Evolutionary conservation across 768 basidiomycete species (phyloP).

Genomic region (Hebeloma cylindrosporum): DNA sequence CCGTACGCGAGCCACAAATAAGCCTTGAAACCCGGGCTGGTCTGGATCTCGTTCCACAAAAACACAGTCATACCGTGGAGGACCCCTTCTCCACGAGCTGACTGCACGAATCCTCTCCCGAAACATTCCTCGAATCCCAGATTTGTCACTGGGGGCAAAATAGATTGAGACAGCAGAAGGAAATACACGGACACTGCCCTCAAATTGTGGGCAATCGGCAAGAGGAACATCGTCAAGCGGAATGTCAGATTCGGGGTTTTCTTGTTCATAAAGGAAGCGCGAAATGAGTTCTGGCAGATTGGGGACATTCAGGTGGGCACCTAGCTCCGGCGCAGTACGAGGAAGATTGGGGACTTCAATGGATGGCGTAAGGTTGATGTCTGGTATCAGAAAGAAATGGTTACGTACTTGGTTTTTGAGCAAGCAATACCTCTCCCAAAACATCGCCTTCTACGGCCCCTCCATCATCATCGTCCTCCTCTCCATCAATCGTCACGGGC

Average conservation of each 20-base stretch:
- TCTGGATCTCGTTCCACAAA: slow-evolving; percentile 19
- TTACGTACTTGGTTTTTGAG: slow-evolving; percentile 7
- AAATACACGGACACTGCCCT: slow-evolving; percentile 19
- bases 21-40: slow-evolving; percentile 22
- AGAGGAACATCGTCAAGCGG: slow-evolving; percentile 16
- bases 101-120: slow-evolving; percentile 29
- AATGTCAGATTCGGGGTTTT: slow-evolving; percentile 6
- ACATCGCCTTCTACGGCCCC: slow-evolving; percentile 12
- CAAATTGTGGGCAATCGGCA: slow-evolving; percentile 18
- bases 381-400: slow-evolving; percentile 6
- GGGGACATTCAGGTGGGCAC: too few relatives aligned
- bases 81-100: slow-evolving; percentile 26
- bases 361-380: too few relatives aligned
- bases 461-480: slow-evolving; percentile 9
- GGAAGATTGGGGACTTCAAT: too few relatives aligned
- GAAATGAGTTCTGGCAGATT: slow-evolving; percentile 7
- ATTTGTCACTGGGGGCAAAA: slow-evolving; percentile 36
- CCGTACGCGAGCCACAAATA: slow-evolving; percentile 24
- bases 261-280: slow-evolving; percentile 13
- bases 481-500: too few relatives aligned
- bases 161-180: slow-evolving; percentile 29
- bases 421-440: slow-evolving; percentile 9
- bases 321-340: too few relatives aligned
- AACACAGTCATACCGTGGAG: slow-evolving; percentile 27
- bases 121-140: slow-evolving; percentile 28